phyloP scores from a whole-genome alignment of 2,329 filamentous ascomycete genomes.

The Pyrenophora teres region DNA sequence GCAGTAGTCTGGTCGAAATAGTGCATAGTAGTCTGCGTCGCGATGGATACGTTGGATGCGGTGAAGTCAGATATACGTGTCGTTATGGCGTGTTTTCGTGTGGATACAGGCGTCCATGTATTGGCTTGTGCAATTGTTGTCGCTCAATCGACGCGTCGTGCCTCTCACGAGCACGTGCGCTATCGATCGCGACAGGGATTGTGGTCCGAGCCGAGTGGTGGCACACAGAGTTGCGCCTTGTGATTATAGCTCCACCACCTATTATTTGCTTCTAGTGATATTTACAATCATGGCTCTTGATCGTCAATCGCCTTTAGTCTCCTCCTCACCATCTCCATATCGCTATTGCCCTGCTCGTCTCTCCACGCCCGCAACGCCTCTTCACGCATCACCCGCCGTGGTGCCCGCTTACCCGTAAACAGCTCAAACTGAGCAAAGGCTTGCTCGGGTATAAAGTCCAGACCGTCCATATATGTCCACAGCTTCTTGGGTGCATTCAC shows the following conservation, averaged over 20 bases:
- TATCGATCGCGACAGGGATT: slow-evolving; percentile 22
- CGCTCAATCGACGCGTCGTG: slow-evolving; percentile 28
- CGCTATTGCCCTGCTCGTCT: slow-evolving; percentile 39
- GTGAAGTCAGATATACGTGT: neutral
- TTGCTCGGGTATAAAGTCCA: slow-evolving; percentile 78
- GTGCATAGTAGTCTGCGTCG: slow-evolving; percentile 23
- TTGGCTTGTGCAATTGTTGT: slow-evolving; percentile 24
- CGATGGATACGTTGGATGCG: neutral
- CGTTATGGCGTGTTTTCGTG: slow-evolving; percentile 5
- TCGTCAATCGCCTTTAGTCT: slow-evolving; percentile 43
- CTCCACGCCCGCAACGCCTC: slow-evolving; percentile 57
- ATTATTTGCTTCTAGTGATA: neutral
- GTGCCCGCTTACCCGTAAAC: slow-evolving; percentile 75
- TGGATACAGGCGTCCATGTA: slow-evolving; percentile 6
- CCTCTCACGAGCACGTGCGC: slow-evolving; percentile 26
- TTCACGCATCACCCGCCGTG: slow-evolving; percentile 71
- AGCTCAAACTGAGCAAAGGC: slow-evolving; percentile 82
- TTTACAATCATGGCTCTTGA: slow-evolving; percentile 31
- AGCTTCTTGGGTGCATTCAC: slow-evolving; percentile 62
- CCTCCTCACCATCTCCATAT: slow-evolving; percentile 40
- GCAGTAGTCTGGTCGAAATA: slow-evolving; percentile 6
- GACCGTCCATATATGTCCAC: slow-evolving; percentile 76
- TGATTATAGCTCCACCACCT: neutral
- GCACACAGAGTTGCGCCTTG: neutral
- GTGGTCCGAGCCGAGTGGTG: neutral